These are phyloP conservation scores for Didymella arachidicola DNA, from an alignment of 2,329 filamentous ascomycete species.

Conservation along the genomic window DNA sequence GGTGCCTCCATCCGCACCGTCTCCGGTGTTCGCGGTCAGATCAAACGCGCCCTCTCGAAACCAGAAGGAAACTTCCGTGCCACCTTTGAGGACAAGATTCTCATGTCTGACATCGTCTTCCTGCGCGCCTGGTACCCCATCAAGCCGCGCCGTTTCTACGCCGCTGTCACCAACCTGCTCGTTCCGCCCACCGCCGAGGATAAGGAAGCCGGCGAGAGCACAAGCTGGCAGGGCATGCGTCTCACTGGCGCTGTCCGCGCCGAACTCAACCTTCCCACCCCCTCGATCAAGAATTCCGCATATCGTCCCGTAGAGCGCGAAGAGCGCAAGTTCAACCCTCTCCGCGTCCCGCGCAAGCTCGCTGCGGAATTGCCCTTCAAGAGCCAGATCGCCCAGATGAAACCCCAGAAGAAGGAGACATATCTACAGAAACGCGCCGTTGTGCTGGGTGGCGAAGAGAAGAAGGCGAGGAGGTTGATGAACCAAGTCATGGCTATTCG, in stretches of 20 bases:
- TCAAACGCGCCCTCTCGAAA: constrained; percentile 92
- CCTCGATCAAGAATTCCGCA: constrained; percentile 80
- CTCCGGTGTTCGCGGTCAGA: constrained; percentile 92
- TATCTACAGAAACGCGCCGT: constrained; percentile 97
- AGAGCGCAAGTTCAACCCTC: constrained; percentile 63
- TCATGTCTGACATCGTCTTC: constrained; percentile 97
- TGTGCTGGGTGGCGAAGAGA: constrained; percentile 84
- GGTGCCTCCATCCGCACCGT: constrained; percentile 95
- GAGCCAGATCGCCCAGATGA: constrained; percentile 84
- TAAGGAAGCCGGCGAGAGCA: constrained; percentile 44
- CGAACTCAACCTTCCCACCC: constrained; percentile 76
- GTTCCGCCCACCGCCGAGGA: constrained; percentile 57
- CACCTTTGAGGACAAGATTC: constrained; percentile 97
- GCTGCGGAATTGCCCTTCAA: constrained; percentile 90
- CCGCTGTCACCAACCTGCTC: constrained; percentile 91
- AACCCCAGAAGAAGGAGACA: constrained; percentile 79
- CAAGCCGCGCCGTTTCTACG: constrained; percentile 95
- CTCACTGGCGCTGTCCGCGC: constrained; percentile 90
- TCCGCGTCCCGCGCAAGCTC: constrained; percentile 78
- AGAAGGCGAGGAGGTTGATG: constrained; percentile 85
- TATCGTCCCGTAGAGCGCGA: constrained; percentile 72
- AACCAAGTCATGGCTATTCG: constrained; percentile 90
- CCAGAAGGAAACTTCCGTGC: constrained; percentile 96
- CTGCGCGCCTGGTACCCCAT: constrained; percentile 96
- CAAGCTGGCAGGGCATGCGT: constrained; percentile 86